A percentile compares a stretch with the other conserved stretches of the same genome.
phyloP scores from a whole-genome alignment of 257 asterid genomes.

The Solanum gracilifrons region DNA sequence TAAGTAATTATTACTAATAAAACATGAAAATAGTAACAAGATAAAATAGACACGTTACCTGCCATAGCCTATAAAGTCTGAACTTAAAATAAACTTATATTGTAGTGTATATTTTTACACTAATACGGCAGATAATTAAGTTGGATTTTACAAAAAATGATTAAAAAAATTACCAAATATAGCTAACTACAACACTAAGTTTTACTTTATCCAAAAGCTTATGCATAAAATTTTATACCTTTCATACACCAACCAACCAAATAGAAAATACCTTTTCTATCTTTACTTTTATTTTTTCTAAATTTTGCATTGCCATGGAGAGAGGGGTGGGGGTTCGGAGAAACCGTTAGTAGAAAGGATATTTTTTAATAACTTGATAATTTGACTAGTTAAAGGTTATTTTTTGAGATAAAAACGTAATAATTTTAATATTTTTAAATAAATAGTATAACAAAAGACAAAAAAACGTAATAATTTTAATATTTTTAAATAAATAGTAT shows the following conservation, averaged over 20 bases:
- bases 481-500: too few species aligned
- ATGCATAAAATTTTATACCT: not conserved
- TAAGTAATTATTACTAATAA: not conserved
- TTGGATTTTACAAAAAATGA: not conserved
- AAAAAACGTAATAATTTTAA: not conserved
- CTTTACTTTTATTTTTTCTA: too few species aligned
- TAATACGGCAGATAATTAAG: not conserved
- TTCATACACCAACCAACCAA: not conserved
- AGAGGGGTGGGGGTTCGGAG: too few species aligned
- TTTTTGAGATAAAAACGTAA: not conserved
- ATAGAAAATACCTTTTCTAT: not conserved
- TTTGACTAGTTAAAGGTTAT: not conserved
- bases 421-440: too few species aligned
- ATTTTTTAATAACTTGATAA: too few species aligned
- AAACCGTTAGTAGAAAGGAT: not conserved
- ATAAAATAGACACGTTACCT: not conserved
- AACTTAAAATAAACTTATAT: not conserved
- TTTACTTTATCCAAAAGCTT: not conserved
- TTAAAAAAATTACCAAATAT: not conserved
- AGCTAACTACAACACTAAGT: not conserved
- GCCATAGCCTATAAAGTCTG: not conserved
- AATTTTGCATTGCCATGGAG: not conserved
- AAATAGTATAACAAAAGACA: too few species aligned
- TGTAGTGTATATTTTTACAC: not conserved
- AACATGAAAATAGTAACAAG: not conserved